Percentiles rank a stretch among this genome's conserved stretches.
Conservation (phyloP, 2,329 filamentous ascomycete species). For the Claviceps cyperi region DNA sequence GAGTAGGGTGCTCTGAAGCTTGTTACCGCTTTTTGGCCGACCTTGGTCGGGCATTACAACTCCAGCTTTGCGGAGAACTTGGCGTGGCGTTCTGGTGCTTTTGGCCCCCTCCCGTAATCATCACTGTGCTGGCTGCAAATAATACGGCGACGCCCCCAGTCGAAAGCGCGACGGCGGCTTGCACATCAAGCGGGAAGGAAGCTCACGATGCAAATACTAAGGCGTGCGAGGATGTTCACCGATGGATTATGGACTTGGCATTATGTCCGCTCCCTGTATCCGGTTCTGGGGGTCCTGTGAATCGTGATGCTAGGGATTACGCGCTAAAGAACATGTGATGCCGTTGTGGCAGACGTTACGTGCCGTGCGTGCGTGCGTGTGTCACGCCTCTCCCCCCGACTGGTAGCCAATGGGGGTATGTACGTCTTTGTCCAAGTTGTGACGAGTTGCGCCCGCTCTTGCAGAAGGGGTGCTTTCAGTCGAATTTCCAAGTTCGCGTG, state of each 20-base stretch:
- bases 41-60: not conserved
- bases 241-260: no score
- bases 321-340: not conserved
- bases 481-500: not conserved
- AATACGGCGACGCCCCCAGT: not conserved
- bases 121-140: not conserved
- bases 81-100: not conserved
- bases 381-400: not conserved
- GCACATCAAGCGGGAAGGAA: no score
- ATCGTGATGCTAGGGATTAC: not conserved
- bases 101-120: slow-evolving; percentile 1
- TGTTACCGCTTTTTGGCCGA: not conserved
- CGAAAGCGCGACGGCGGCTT: not conserved
- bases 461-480: not conserved
- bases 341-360: not conserved
- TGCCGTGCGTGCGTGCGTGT: not conserved
- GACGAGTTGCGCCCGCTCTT: not conserved
- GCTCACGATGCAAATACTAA: no score
- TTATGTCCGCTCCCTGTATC: not conserved
- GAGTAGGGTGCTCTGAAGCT: not conserved
- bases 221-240: not conserved
- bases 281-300: not conserved
- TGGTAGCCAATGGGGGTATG: not conserved
- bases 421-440: not conserved
- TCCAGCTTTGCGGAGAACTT: not conserved